A percentile compares a stretch with the other conserved stretches of the same genome.
phyloP scores from a whole-genome alignment of 2,329 filamentous ascomycete genomes.

The Septoria petroselini region DNA sequence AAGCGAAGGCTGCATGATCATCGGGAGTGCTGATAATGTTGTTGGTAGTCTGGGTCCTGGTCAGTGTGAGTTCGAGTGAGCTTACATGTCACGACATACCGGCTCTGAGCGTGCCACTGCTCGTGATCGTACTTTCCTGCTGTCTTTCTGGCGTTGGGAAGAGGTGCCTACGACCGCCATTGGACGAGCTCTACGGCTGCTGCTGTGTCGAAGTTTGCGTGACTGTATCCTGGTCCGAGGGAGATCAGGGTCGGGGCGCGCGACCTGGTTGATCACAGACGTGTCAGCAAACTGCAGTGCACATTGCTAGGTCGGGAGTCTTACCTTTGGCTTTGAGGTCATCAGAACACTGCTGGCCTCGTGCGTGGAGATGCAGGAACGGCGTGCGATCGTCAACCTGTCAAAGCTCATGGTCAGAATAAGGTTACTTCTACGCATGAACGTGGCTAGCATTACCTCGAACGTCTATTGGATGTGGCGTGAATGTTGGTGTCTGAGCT shows the following conservation, averaged over 20 bases:
- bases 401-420: background rate
- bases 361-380: too few species aligned
- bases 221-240: background rate
- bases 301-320: background rate
- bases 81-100: background rate
- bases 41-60: too few species aligned
- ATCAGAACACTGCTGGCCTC: background rate
- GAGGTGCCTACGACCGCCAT: conserved; percentile 11
- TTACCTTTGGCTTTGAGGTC: background rate
- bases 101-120: background rate
- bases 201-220: background rate
- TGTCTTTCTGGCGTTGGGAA: background rate
- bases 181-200: background rate
- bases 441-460: conserved; percentile 14
- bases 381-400: too few species aligned
- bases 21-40: background rate
- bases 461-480: background rate
- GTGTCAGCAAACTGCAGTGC: background rate
- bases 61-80: background rate
- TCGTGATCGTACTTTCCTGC: background rate
- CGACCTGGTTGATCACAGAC: background rate
- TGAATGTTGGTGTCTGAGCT: background rate
- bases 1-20: conserved; percentile 13
- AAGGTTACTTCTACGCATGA: conserved; percentile 11
- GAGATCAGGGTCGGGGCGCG: background rate